A percentile compares a stretch with the other conserved stretches of the same genome.
Evolutionary conservation across 257 asterid species (phyloP).

Genomic region (Scutellaria galericulata): DNA sequence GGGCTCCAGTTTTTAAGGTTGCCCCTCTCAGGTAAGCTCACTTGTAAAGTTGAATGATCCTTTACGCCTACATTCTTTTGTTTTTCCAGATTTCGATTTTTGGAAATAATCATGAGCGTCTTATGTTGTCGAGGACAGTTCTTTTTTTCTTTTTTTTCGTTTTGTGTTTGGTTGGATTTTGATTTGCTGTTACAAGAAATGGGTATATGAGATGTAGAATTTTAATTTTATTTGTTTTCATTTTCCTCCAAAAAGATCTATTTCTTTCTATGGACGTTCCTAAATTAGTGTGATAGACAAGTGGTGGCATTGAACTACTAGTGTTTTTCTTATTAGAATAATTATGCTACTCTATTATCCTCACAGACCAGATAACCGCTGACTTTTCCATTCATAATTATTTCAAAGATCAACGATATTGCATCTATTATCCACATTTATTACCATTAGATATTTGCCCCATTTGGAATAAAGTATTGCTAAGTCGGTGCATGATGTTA

Average conservation of each 20-base stretch:
- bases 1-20: constrained; percentile 34
- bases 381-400: constrained; percentile 6
- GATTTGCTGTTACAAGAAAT: too few species aligned
- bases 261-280: not conserved
- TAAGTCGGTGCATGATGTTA: constrained; percentile 30
- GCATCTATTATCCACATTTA: constrained; percentile 20
- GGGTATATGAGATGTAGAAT: too few species aligned
- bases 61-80: constrained; percentile 3
- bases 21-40: constrained; percentile 27
- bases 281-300: constrained; percentile 5
- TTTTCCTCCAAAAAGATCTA: not conserved
- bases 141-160: not conserved
- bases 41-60: constrained; percentile 2
- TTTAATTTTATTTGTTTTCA: too few species aligned
- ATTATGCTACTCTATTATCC: not conserved
- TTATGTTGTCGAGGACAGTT: not conserved
- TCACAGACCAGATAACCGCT: not conserved
- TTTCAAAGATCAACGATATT: constrained; percentile 28
- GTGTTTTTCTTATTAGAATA: not conserved
- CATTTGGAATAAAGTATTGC: not conserved
- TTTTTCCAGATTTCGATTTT: constrained; percentile 21
- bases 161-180: too few species aligned
- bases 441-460: not conserved
- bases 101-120: not conserved
- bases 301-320: constrained; percentile 22